phyloP scores from a whole-genome alignment of 257 asterid genomes.

The Scutellaria minor region DNA sequence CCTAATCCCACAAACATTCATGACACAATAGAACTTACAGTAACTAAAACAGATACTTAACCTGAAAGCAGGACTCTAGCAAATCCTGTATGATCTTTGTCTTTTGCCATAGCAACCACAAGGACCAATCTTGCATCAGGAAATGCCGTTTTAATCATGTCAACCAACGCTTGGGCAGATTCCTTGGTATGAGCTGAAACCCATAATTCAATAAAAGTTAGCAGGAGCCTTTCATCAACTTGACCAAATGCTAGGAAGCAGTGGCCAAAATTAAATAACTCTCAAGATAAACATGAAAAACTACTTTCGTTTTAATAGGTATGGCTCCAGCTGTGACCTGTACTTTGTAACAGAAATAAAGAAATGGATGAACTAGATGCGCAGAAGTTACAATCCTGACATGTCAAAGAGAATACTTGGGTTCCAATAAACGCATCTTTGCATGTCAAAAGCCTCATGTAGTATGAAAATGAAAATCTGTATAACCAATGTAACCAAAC shows the following conservation, averaged over 20 bases:
- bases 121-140: conserved; percentile 65
- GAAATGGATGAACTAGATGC: conserved; percentile 8
- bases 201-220: conserved; percentile 19
- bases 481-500: conserved; percentile 44
- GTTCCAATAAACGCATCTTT: background rate
- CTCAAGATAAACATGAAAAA: conserved; percentile 28
- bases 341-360: background rate
- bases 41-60: conserved; percentile 38
- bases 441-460: background rate
- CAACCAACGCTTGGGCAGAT: conserved; percentile 79
- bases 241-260: conserved; percentile 13
- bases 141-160: conserved; percentile 61
- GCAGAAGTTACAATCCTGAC: conserved; percentile 26
- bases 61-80: conserved; percentile 82
- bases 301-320: conserved; percentile 6
- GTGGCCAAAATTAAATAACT: conserved; percentile 19
- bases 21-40: conserved; percentile 23
- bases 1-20: conserved; percentile 21
- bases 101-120: conserved; percentile 92
- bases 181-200: conserved; percentile 94
- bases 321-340: conserved; percentile 12
- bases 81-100: conserved; percentile 88
- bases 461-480: conserved; percentile 5
- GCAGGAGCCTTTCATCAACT: conserved; percentile 18
- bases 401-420: conserved; percentile 18